A percentile compares a stretch with the other conserved stretches of the same genome.
phyloP scores from a whole-genome alignment of 192 early-diverging fungal species.

The Mortierella claussenii region DNA sequence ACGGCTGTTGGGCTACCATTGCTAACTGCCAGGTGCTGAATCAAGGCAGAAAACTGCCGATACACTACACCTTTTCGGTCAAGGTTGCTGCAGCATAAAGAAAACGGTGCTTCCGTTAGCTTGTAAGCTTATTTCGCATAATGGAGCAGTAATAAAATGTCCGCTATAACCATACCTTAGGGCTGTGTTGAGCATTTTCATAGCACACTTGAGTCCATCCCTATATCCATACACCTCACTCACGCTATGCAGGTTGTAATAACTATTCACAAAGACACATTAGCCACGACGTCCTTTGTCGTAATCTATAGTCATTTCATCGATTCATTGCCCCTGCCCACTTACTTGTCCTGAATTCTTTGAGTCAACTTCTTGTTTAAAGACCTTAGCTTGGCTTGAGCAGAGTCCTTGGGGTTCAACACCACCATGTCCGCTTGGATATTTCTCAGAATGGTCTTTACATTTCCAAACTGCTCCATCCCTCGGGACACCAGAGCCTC shows the following conservation, averaged over 20 bases:
- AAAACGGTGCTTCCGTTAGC: too few species aligned
- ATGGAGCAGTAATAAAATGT: neutral
- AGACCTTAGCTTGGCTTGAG: neutral
- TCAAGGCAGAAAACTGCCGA: neutral
- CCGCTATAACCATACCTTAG: conserved; percentile 6
- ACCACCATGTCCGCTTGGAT: conserved; percentile 5
- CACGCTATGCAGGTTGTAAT: conserved; percentile 4
- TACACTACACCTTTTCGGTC: neutral
- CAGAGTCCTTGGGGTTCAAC: neutral
- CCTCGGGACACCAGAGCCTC: neutral
- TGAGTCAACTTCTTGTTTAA: neutral
- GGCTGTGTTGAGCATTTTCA: conserved; percentile 13
- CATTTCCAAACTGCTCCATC: conserved; percentile 34
- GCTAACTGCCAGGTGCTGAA: conserved; percentile 3
- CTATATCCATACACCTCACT: conserved; percentile 15
- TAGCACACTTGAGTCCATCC: conserved; percentile 9
- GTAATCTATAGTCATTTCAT: too few species aligned
- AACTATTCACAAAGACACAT: neutral
- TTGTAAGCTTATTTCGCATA: too few species aligned
- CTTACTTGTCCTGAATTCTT: conserved; percentile 21
- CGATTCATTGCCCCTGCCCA: too few species aligned
- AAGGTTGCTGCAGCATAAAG: conserved; percentile 3
- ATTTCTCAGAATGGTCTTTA: conserved; percentile 1
- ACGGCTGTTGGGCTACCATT: too few species aligned
- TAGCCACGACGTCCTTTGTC: too few species aligned